These are phyloP conservation scores for Tirmania nivea DNA, from an alignment of 495 filamentous ascomycete genomes.

Conservation along the genomic window DNA sequence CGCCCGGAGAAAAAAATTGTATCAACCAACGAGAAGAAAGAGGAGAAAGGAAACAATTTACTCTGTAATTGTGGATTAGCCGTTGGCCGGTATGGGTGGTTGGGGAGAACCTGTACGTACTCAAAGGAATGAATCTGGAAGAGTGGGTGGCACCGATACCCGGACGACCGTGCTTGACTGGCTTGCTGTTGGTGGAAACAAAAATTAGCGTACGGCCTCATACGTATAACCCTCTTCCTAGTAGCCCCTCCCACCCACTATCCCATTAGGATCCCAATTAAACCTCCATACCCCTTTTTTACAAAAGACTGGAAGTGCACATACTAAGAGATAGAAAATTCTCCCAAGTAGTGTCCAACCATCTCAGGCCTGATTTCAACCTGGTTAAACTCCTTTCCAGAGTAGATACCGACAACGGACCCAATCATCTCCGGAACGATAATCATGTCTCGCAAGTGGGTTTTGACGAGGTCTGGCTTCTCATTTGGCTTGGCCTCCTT, in stretches of 20 bases:
- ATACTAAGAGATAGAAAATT: slow-evolving; percentile 99
- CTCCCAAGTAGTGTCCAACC: slow-evolving; percentile 97
- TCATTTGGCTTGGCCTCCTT: slow-evolving; percentile 99
- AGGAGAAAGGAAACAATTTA: background rate
- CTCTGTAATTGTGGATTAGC: background rate
- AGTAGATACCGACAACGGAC: slow-evolving; percentile 94
- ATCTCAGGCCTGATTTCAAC: slow-evolving; percentile 99
- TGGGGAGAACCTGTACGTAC: slow-evolving; percentile 17
- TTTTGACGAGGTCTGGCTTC: slow-evolving; percentile 98
- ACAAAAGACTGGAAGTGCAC: slow-evolving; percentile 25
- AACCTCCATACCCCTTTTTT: background rate
- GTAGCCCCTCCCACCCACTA: background rate
- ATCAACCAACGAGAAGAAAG: background rate
- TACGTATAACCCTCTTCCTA: too few species aligned
- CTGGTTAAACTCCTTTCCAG: slow-evolving; percentile 99
- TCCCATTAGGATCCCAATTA: background rate
- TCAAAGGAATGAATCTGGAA: slow-evolving; percentile 99
- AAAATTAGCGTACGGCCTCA: slow-evolving; percentile 2
- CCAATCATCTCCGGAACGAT: slow-evolving; percentile 99
- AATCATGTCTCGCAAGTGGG: slow-evolving; percentile 98
- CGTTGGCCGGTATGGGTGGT: too few species aligned
- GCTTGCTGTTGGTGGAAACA: slow-evolving; percentile 52
- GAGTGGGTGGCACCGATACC: slow-evolving; percentile 99
- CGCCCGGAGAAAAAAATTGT: background rate
- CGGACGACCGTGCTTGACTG: slow-evolving; percentile 98